These are phyloP conservation scores for Yamadazyma jaroonii DNA, from an alignment of 1,139 yeast genomes.

Conservation along the genomic window DNA sequence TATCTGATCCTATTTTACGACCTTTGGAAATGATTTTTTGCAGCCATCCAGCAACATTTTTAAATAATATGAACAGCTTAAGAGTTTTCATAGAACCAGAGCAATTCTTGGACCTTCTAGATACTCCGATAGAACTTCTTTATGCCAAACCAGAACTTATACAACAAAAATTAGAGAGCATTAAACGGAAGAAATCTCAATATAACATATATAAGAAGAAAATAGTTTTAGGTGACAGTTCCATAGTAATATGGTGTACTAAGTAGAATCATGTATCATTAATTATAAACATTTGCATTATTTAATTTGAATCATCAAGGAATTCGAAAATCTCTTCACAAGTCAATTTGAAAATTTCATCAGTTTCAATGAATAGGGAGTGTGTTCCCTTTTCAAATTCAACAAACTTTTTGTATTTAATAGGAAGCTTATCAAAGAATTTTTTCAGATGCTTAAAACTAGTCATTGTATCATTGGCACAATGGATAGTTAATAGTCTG, in stretches of 20 bases:
- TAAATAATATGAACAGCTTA: slow-evolving; percentile 17
- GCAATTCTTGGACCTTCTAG: slow-evolving; percentile 17
- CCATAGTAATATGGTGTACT: slow-evolving; percentile 11
- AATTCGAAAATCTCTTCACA: slow-evolving; percentile 9
- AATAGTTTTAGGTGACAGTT: slow-evolving; percentile 6
- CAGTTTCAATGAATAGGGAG: slow-evolving; percentile 21
- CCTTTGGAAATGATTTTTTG: slow-evolving; percentile 22
- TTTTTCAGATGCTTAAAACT: slow-evolving; percentile 14
- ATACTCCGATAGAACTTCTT: slow-evolving; percentile 18
- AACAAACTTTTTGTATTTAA: slow-evolving; percentile 15
- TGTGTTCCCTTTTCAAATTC: slow-evolving; percentile 16
- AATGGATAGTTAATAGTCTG: slow-evolving; percentile 17
- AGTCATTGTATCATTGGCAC: slow-evolving; percentile 17
- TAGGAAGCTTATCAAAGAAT: slow-evolving; percentile 16
- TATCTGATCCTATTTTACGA: slow-evolving; percentile 24
- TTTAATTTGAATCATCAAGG: neutral
- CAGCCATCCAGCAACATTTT: slow-evolving; percentile 4
- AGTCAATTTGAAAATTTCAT: slow-evolving; percentile 16
- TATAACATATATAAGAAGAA: slow-evolving; percentile 13
- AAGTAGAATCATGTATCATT: slow-evolving; percentile 2
- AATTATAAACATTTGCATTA: too few species aligned
- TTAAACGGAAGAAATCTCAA: neutral
- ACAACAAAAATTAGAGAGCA: neutral
- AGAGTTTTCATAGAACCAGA: slow-evolving; percentile 16
- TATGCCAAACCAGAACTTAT: slow-evolving; percentile 15